Evolutionary conservation across 345 rosid genomes (phyloP).

Genomic region (Atalantia buxifolia): DNA sequence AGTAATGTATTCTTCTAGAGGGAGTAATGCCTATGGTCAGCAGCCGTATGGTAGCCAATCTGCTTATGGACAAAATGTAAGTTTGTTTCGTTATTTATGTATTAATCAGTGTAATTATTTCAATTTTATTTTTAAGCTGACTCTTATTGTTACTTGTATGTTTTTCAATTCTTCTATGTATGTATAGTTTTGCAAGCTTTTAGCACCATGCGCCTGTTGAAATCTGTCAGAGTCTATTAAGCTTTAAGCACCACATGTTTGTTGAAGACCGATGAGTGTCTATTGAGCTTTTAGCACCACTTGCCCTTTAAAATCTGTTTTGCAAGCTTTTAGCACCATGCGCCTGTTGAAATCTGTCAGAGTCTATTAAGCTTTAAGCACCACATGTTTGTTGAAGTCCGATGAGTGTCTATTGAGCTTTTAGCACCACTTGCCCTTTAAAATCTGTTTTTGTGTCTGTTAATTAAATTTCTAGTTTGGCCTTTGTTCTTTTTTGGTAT

Average conservation of each 20-base stretch:
- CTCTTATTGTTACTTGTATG: background rate
- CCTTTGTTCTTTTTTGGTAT: constrained; percentile 2
- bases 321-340: background rate
- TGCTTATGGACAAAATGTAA: constrained; percentile 79
- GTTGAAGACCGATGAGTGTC: background rate
- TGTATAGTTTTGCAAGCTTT: background rate
- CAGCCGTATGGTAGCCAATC: constrained; percentile 69
- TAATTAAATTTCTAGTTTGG: background rate
- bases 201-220: background rate
- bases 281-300: background rate
- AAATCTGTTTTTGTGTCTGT: background rate
- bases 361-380: background rate
- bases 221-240: background rate
- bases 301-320: background rate
- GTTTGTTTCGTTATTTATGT: constrained; percentile 12
- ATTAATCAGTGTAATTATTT: background rate
- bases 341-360: background rate
- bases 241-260: background rate
- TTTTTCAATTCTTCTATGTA: background rate
- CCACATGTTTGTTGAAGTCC: background rate
- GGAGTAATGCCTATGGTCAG: constrained; percentile 69
- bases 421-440: background rate
- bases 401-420: background rate
- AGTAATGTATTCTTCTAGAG: constrained; percentile 78
- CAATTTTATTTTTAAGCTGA: background rate